These are phyloP conservation scores for Ceratobasidium sp. DNA, from an alignment of 1,284 basidiomycete species.

Conservation along the genomic window DNA sequence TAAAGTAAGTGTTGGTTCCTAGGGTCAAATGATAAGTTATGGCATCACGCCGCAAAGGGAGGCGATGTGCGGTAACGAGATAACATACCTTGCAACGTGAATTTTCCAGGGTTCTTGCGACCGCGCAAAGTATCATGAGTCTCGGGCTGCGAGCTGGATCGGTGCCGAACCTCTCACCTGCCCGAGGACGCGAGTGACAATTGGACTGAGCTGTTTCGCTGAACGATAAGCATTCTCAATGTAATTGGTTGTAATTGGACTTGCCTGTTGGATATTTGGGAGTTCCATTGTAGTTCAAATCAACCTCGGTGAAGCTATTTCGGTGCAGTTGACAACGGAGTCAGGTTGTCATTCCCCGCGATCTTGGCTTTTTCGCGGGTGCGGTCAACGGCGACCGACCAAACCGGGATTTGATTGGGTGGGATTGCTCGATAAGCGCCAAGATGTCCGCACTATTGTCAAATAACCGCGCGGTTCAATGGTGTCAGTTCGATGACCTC, in stretches of 20 bases:
- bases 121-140: background rate
- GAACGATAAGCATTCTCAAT: background rate
- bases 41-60: background rate
- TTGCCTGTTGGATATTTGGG: slow-evolving; percentile 9
- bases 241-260: background rate
- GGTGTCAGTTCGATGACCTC: slow-evolving; percentile 24
- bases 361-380: background rate
- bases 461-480: slow-evolving; percentile 15
- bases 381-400: slow-evolving; percentile 3
- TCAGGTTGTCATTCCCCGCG: slow-evolving; percentile 21
- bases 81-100: slow-evolving; percentile 80
- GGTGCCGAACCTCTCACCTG: slow-evolving; percentile 58
- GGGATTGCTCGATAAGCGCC: slow-evolving; percentile 20
- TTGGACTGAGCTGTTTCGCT: slow-evolving; percentile 61
- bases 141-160: background rate
- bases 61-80: background rate
- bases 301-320: background rate
- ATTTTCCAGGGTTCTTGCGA: slow-evolving; percentile 83
- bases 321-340: background rate
- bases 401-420: background rate
- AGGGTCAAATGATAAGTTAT: background rate
- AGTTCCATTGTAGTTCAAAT: slow-evolving; percentile 12
- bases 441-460: background rate
- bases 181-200: slow-evolving; percentile 70
- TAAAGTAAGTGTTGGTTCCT: slow-evolving; percentile 94